Conservation (phyloP, 352 stramenopile species). For the Phytophthora multivora region DNA sequence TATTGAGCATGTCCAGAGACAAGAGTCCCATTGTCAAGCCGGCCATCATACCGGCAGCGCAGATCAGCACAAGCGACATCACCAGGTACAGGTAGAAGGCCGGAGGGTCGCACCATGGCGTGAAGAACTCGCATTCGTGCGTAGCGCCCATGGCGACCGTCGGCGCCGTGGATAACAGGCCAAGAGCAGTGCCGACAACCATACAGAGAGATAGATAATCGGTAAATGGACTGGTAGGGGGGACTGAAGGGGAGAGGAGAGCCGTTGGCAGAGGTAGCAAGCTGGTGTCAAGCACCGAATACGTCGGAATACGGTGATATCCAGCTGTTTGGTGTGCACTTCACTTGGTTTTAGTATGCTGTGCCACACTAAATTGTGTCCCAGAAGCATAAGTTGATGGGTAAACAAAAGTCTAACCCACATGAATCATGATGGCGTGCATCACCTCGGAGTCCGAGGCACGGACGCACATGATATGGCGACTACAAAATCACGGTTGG, state of each 20-base stretch:
- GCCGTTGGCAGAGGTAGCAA: neutral
- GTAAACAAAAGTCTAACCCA: constrained; percentile 1
- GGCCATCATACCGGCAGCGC: constrained; percentile 68
- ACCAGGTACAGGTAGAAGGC: constrained; percentile 63
- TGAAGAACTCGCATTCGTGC: constrained; percentile 57
- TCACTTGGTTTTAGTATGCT: constrained; percentile 9
- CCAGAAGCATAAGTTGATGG: constrained; percentile 19
- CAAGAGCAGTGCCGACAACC: neutral
- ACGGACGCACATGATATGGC: no score
- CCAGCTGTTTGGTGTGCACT: constrained; percentile 13
- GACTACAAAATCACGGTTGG: constrained; percentile 12
- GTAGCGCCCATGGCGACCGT: constrained; percentile 13
- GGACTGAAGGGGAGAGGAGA: neutral
- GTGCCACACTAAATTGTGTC: constrained; percentile 26
- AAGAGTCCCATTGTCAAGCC: constrained; percentile 81
- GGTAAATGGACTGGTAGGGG: neutral
- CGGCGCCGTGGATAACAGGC: neutral
- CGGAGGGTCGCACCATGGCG: constrained; percentile 61
- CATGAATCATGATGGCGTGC: no score
- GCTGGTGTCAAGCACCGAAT: neutral
- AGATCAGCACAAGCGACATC: constrained; percentile 59
- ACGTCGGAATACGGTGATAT: neutral
- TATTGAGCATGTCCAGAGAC: constrained; percentile 82
- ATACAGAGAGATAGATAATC: neutral
- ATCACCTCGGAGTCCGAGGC: no score